phyloP scores from a whole-genome alignment of 106 monocot genomes.

The Vanilla planifolia region DNA sequence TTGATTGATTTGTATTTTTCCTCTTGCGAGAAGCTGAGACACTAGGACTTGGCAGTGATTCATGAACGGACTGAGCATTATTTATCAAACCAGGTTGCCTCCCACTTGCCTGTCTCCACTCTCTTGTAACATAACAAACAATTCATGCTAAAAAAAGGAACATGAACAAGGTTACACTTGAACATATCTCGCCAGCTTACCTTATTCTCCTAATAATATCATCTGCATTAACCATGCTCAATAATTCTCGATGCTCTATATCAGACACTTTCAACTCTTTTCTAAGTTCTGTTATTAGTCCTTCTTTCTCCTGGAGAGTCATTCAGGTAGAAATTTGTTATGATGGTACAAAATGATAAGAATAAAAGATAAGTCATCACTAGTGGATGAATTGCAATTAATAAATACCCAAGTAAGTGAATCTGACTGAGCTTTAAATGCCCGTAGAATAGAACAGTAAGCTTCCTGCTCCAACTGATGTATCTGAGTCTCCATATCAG shows the following conservation, averaged over 20 bases:
- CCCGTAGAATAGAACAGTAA: constrained; percentile 77
- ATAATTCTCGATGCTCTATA: constrained; percentile 78
- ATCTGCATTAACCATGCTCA: constrained; percentile 66
- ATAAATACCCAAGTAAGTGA: constrained; percentile 83
- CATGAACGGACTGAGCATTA: constrained; percentile 55
- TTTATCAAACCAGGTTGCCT: constrained; percentile 37
- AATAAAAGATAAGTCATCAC: not conserved
- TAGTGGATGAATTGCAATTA: not conserved
- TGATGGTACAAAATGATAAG: not conserved
- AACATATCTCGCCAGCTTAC: constrained; percentile 15
- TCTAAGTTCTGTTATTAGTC: constrained; percentile 89
- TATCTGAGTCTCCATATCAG: constrained; percentile 85
- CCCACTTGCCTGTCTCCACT: constrained; percentile 76
- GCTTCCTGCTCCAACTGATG: constrained; percentile 92
- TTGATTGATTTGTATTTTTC: constrained; percentile 60
- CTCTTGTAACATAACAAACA: constrained; percentile 29
- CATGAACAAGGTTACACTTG: constrained; percentile 1
- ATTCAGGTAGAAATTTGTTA: not conserved
- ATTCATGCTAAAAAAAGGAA: not conserved
- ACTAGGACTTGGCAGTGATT: constrained; percentile 44
- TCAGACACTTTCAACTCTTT: constrained; percentile 91
- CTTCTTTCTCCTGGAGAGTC: constrained; percentile 76
- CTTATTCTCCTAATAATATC: constrained; percentile 77
- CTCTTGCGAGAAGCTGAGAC: constrained; percentile 81
- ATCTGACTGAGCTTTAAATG: constrained; percentile 96